Evolutionary conservation across 2,329 filamentous ascomycete species (phyloP), one percentile per base, ranked within the genome.

Genomic region (Thielaviopsis punctulata): DNA sequence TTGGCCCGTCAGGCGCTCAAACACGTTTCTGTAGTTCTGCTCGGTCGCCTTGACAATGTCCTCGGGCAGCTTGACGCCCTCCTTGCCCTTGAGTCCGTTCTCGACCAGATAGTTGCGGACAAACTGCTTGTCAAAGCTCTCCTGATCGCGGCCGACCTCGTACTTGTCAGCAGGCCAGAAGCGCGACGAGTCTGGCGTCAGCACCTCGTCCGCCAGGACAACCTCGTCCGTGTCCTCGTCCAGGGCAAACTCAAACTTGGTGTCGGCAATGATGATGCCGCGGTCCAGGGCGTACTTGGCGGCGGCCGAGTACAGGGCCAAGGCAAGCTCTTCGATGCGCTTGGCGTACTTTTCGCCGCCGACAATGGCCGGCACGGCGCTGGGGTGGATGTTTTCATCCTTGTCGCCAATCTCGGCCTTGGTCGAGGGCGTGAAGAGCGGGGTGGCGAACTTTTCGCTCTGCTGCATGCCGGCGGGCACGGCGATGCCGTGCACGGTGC

Each of bases 81-180:
- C 51, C 56, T 63, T 63, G 47, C 62, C 63, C 58, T 63, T 64
- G 43, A 93, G 65, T 0, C 84, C 84, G 54, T 83, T 72, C 47
- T 64, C 67, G 2, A 80, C 82, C 60, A 95, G 66, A 85, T 87
- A 95, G 67, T 95, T 82, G 33, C 89, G 73, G 58, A 95, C 65
- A 61, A 75, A 82, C 68, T 89, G 84, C 73, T 95, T 95, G 64
- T 95, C 89, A 59, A 90, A 92, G 66, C 85, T 92, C 52, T 82
- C 75, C 69, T 93, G 87, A 53, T 83, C 75, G 56, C 73, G 73
- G 1, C 89, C 88, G 18, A 84, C 66, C 62, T 80, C 74, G 49
- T 62, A 63, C 63, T 73, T 73, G 44, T 79, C 79, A 57, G 75
- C 77, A 1, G 81, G 80, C 89, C 90, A 96, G 73, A 95, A 95